phyloP scores from a whole-genome alignment of 1,284 basidiomycete genomes.

The Termitomyces sp. region DNA sequence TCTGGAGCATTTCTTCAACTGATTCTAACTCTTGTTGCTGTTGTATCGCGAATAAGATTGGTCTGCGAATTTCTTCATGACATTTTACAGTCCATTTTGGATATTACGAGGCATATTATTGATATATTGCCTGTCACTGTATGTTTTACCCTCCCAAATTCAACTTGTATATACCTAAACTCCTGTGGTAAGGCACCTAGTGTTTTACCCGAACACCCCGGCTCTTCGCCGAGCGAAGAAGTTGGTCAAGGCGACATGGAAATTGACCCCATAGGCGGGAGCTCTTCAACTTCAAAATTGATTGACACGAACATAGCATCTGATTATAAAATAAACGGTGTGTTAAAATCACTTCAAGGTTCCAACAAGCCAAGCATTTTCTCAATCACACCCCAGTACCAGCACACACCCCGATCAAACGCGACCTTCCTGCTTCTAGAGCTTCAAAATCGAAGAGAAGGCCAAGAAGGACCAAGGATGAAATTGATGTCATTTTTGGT shows the following conservation, averaged over 20 bases:
- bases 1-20: conserved; percentile 68
- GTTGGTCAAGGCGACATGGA: neutral
- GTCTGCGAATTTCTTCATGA: conserved; percentile 44
- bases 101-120: conserved; percentile 2
- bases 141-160: neutral
- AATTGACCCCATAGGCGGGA: neutral
- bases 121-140: conserved; percentile 7
- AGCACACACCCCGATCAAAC: conserved; percentile 6
- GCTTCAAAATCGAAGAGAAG: conserved; percentile 16
- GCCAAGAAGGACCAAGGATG: conserved; percentile 40
- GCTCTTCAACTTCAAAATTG: neutral
- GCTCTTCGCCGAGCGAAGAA: neutral
- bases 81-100: conserved; percentile 24
- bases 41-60: conserved; percentile 51
- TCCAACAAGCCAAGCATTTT: neutral
- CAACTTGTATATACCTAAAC: neutral
- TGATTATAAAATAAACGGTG: neutral
- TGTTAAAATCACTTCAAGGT: neutral
- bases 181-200: neutral
- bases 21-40: conserved; percentile 52
- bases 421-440: neutral
- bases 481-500: conserved; percentile 68
- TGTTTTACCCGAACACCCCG: neutral
- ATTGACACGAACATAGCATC: neutral
- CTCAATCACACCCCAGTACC: neutral